Evolutionary conservation across 192 early-diverging fungal species (phyloP), one percentile per base, ranked within the genome.

Genomic region (Oehlia diaphana): DNA sequence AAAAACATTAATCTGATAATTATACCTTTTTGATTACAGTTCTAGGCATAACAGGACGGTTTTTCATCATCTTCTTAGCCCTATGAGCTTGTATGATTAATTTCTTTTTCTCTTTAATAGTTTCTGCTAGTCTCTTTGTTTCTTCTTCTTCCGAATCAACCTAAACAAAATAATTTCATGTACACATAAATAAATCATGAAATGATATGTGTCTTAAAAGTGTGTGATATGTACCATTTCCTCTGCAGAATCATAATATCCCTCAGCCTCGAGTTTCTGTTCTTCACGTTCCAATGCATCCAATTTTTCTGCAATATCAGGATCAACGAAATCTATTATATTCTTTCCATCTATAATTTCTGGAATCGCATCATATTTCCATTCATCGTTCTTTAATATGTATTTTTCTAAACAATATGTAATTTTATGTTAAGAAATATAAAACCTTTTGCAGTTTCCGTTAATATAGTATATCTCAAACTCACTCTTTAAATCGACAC

Each of bases 301-400:
- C 79, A 99, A 86, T 81, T 94, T 93, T 84, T 96, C 95, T 81
- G 96, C 96, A 84, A 99, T 99, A 6, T 99, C 96, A 39, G 97
- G 89, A 88, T 99, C 98, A 83, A 99, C 87, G 85, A 99, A 99
- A 88, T 99, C 98, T 26, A 96, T 95, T 47, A 99, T 90, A 87
- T 99, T 99, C 89, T 96, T 95, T 81, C 97, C 97, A 81, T 99
- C 92, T 92, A 96, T 94, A 85, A 99, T 96, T 88, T 99, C 98
- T 49, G 98, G 98, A 72, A 99, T 97, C 58, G 87, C 87, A 86
- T 99, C 98, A 88, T 98, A 94, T 85, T 95, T 96, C 97, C 97
- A 99, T 62, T 97, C 94, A 69, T 90, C 88, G 62, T 95, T 84
- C 23, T 87, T 89, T 67, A 99, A 89, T 82, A 92, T 61, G 87